phyloP scores from a whole-genome alignment of 345 rosid genomes.

The Populus nigra region DNA sequence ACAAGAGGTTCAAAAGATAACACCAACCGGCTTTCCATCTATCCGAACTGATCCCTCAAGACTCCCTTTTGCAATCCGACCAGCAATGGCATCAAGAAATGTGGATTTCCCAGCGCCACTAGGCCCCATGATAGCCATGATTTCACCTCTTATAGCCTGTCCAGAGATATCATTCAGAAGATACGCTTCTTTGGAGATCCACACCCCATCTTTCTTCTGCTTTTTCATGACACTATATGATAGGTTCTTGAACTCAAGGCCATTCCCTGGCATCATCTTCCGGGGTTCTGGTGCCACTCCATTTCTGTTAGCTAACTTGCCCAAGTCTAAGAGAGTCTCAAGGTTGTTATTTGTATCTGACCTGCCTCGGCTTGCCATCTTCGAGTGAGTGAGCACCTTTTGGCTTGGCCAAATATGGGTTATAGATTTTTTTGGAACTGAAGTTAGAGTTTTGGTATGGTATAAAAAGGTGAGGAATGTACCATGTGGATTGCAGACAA shows the following conservation, averaged over 20 bases:
- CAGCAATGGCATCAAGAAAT: conserved; percentile 83
- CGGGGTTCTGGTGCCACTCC: background rate
- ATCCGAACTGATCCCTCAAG: conserved; percentile 73
- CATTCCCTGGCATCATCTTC: conserved; percentile 46
- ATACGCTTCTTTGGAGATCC: conserved; percentile 52
- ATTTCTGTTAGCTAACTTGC: conserved; percentile 17
- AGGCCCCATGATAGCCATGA: conserved; percentile 78
- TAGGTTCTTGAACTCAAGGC: conserved; percentile 53
- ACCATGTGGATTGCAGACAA: background rate
- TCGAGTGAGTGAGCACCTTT: background rate
- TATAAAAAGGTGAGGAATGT: background rate
- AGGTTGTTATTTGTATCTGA: conserved; percentile 32
- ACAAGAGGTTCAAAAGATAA: background rate
- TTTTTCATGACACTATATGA: conserved; percentile 59
- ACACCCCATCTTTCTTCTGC: conserved; percentile 52
- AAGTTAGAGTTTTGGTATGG: background rate
- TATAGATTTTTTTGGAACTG: background rate
- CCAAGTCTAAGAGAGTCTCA: conserved; percentile 49
- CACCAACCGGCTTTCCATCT: conserved; percentile 58
- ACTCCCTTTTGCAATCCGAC: conserved; percentile 64
- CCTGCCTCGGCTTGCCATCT: conserved; percentile 21
- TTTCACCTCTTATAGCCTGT: conserved; percentile 65
- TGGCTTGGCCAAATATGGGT: background rate
- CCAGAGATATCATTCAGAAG: conserved; percentile 74
- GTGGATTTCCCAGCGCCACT: conserved; percentile 94